These are phyloP conservation scores for Populus hybrid DNA, from an alignment of 441 rosid species.

Conservation along the genomic window DNA sequence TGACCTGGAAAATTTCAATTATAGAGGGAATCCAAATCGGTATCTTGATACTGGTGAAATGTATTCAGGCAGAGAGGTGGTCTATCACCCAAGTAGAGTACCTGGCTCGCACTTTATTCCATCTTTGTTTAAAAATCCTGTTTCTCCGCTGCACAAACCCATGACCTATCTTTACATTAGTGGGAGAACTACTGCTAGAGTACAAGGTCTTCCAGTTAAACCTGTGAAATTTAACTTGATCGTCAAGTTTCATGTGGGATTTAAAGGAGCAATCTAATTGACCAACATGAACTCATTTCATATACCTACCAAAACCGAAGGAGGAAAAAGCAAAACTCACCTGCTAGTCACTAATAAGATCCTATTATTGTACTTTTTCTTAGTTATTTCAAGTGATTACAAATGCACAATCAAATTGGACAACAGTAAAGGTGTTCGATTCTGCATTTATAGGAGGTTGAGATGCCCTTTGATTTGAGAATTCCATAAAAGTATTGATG, in stretches of 20 bases:
- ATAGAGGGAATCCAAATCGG: not conserved
- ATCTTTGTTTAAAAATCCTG: not conserved
- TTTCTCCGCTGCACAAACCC: not conserved
- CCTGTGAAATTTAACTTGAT: not conserved
- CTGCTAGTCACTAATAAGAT: not conserved
- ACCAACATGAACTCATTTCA: not conserved
- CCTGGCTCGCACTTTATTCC: not conserved
- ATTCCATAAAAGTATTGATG: not conserved
- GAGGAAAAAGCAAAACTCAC: not conserved
- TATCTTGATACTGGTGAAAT: not conserved
- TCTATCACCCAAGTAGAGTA: not conserved
- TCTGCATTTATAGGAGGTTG: constrained; percentile 2
- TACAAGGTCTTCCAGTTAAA: not conserved
- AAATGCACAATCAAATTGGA: not conserved
- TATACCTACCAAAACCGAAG: not conserved
- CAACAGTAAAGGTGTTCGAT: not conserved
- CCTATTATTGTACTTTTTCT: not conserved
- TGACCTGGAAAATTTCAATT: not conserved
- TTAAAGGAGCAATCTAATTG: not conserved
- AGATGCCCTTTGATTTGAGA: not conserved
- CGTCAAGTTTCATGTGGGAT: not conserved
- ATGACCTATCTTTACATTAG: not conserved
- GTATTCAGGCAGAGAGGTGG: not conserved
- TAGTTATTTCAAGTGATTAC: not conserved
- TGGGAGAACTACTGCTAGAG: too few species aligned